These are phyloP conservation scores for Penicillium olsonii DNA, from an alignment of 2,329 filamentous ascomycete genomes.

Conservation along the genomic window DNA sequence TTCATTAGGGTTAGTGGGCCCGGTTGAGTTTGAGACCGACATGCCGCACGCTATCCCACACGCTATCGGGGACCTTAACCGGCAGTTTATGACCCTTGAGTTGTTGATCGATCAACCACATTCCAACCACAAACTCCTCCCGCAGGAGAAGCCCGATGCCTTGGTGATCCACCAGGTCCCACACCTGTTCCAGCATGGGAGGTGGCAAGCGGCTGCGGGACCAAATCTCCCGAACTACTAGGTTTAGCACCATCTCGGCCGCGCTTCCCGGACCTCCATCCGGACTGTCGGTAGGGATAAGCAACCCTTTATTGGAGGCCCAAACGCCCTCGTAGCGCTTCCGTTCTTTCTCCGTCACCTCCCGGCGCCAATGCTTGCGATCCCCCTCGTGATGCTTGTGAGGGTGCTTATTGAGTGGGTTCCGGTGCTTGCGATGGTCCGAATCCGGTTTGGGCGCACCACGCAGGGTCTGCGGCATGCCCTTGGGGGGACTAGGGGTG, in stretches of 20 bases:
- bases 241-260: conserved; percentile 45
- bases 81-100: conserved; percentile 51
- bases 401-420: conserved; percentile 46
- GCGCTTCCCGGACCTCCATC: conserved; percentile 9
- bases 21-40: conserved; percentile 39
- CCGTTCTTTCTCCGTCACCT: conserved; percentile 47
- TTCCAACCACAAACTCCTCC: conserved; percentile 53
- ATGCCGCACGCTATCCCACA: conserved; percentile 50
- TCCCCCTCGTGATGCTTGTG: conserved; percentile 52
- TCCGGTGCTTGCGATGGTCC: conserved; percentile 31
- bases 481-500: conserved; percentile 39
- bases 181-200: conserved; percentile 45
- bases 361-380: conserved; percentile 47
- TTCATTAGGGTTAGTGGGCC: neutral
- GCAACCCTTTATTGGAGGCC: conserved; percentile 50
- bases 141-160: conserved; percentile 40
- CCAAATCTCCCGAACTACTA: conserved; percentile 53
- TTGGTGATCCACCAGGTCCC: conserved; percentile 47
- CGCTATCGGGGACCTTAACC: conserved; percentile 45
- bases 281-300: conserved; percentile 28
- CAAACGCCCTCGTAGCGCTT: conserved; percentile 54
- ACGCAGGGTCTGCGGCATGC: conserved; percentile 47
- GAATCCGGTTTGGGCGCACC: conserved; percentile 39
- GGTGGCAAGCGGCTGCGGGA: conserved; percentile 46
- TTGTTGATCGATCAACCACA: conserved; percentile 54